Percentiles rank a stretch among this genome's conserved stretches.
These are phyloP conservation scores for Venturia asperata DNA, from an alignment of 2,329 filamentous ascomycete genomes.

Conservation along the genomic window DNA sequence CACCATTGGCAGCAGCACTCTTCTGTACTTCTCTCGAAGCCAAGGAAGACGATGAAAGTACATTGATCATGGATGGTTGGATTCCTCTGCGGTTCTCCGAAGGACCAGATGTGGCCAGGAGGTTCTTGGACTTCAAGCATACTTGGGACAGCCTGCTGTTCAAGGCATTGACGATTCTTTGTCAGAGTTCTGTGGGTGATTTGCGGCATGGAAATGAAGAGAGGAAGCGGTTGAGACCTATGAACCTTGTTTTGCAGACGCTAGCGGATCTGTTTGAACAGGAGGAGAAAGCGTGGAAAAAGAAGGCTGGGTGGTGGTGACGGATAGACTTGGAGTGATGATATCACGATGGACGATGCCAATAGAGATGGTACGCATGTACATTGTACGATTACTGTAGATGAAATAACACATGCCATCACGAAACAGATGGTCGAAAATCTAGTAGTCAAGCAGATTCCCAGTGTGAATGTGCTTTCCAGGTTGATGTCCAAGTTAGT, in stretches of 20 bases:
- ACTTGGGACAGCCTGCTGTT: conserved; percentile 12
- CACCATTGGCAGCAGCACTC: conserved; percentile 26
- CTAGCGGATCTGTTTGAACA: conserved; percentile 15
- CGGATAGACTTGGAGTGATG: neutral
- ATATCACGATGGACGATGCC: neutral
- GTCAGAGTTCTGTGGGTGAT: conserved; percentile 1
- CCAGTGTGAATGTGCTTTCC: no score
- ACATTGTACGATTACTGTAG: neutral
- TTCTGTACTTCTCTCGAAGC: conserved; percentile 27
- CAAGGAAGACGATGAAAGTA: conserved; percentile 8
- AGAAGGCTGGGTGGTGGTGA: neutral
- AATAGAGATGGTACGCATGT: neutral
- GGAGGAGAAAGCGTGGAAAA: conserved; percentile 14
- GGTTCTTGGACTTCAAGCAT: conserved; percentile 15
- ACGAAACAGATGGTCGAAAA: neutral
- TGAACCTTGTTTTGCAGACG: conserved; percentile 9
- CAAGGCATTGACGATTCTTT: conserved; percentile 10
- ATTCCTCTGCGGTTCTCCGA: conserved; percentile 14
- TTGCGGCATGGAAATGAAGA: neutral
- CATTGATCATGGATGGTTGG: conserved; percentile 16
- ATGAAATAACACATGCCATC: neutral
- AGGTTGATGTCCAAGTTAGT: neutral
- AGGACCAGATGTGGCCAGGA: neutral
- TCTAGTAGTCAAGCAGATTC: no score
- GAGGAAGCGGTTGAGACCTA: neutral